Conservation (phyloP, 1,284 basidiomycete genomes). For the Ganoderma lucidum region DNA sequence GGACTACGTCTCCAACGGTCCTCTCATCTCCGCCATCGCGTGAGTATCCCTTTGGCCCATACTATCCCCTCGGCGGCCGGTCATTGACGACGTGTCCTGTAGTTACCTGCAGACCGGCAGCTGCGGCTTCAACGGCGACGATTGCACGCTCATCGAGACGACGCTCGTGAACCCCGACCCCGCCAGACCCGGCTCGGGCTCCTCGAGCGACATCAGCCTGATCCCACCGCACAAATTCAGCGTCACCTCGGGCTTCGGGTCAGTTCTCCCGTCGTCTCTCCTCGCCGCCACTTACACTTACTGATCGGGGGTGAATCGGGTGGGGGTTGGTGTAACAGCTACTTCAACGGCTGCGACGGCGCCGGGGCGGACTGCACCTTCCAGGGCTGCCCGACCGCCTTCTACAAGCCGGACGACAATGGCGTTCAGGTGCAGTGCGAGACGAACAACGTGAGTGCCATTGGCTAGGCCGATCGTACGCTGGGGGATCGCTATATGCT, state of each 20-base stretch:
- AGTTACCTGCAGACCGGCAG: conserved; percentile 44
- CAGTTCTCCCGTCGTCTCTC: background rate
- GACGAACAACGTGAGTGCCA: conserved; percentile 34
- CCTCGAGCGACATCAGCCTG: conserved; percentile 52
- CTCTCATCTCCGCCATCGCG: conserved; percentile 44
- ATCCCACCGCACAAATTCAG: conserved; percentile 48
- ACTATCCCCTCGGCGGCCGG: background rate
- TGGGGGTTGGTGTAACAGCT: conserved; percentile 22
- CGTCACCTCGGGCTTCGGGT: conserved; percentile 40
- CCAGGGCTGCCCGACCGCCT: conserved; percentile 46
- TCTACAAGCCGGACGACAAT: conserved; percentile 49
- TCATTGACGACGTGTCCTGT: background rate
- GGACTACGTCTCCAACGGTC: conserved; percentile 42
- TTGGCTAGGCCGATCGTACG: background rate
- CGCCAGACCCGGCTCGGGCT: conserved; percentile 50
- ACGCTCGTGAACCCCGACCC: conserved; percentile 50
- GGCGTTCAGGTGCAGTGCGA: conserved; percentile 50
- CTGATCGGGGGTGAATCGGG: background rate
- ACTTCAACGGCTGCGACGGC: conserved; percentile 43
- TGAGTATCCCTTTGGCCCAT: conserved; percentile 28
- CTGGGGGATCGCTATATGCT: background rate
- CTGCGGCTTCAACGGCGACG: conserved; percentile 52
- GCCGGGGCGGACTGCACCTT: conserved; percentile 35
- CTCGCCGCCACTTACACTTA: no score
- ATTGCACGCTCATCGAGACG: conserved; percentile 51